These are phyloP conservation scores for Moesziomyces sp. DNA, from an alignment of 1,284 basidiomycete genomes.

Conservation along the genomic window DNA sequence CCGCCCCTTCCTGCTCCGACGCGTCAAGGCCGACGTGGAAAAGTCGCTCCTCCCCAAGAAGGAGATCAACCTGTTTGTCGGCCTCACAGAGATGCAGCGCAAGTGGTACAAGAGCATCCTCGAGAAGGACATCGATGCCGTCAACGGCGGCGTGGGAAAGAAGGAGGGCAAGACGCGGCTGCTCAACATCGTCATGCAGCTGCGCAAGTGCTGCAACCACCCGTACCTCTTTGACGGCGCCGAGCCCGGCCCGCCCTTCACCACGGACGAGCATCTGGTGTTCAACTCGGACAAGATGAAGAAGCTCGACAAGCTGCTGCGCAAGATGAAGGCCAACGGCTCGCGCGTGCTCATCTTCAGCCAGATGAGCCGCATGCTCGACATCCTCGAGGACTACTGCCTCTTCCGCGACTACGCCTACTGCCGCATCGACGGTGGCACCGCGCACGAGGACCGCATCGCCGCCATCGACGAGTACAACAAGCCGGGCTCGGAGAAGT, in stretches of 20 bases:
- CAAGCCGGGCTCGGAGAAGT: conserved; percentile 91
- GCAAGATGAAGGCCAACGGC: conserved; percentile 87
- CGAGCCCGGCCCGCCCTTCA: conserved; percentile 95
- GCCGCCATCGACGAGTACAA: conserved; percentile 97
- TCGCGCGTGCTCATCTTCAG: conserved; percentile 96
- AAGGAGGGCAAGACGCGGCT: conserved; percentile 98
- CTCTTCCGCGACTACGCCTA: conserved; percentile 87
- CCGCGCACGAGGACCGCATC: conserved; percentile 96
- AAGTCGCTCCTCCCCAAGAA: conserved; percentile 96
- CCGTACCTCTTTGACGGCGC: conserved; percentile 72
- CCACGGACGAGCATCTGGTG: conserved; percentile 95
- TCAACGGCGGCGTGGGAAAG: conserved; percentile 78
- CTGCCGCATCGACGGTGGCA: conserved; percentile 95
- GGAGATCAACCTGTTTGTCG: conserved; percentile 99
- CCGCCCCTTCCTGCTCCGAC: conserved; percentile 89
- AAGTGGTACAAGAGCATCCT: conserved; percentile 84
- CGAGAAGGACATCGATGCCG: conserved; percentile 98
- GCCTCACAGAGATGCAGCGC: conserved; percentile 96
- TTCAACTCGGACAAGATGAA: conserved; percentile 97
- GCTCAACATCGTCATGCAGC: conserved; percentile 99
- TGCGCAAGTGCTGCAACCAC: conserved; percentile 74
- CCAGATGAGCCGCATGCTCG: conserved; percentile 95
- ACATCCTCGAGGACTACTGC: conserved; percentile 98
- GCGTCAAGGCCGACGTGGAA: conserved; percentile 97
- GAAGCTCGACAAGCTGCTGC: conserved; percentile 91